Base-by-base conservation (phyloP, 345 rosid genomes). In the Brassica carinata region DNA sequence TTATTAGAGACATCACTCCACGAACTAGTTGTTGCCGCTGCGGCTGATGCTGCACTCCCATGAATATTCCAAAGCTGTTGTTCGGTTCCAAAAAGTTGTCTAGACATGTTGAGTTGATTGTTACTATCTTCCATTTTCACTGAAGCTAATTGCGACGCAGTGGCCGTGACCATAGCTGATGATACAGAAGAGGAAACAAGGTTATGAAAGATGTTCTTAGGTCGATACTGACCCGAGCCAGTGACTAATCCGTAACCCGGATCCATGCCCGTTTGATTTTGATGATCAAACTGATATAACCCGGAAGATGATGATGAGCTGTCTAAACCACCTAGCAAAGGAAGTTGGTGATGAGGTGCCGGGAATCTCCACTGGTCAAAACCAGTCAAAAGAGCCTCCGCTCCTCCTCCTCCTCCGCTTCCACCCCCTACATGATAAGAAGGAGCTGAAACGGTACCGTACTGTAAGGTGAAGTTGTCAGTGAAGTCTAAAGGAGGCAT, bases 121-220 rank as follows among this genome's bases (percentile, higher is more conserved):
- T 81, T 82, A 82, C 78, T 78, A 43, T 82, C 82, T 78, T 82
- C 85, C 82, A 78, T 78, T 69, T 82, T 82, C 82, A 82, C 82
- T 1, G 81, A 77, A 81, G 81, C 77, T 67, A 75, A 55, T 40
- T 70, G 72, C 5, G 84, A 75, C 2, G 74, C 81, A 5, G 76
- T 63, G 45, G 76, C 63, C 57, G 85, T 69, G 70, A 74, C 79
- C 75, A 77, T 74, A 14, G 82, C 79, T 48, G 85, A 72, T 55
- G 85, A 77, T 62, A 61, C 79, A 38, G 82, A 66, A 71, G 81
- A 76, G 19, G 80, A 58, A 23, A 57, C 13, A 33, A 81, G 67
- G 71, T 72, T 77, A 66, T 77, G 78, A 64, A 81, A 81, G 17
- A 76, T 71, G 77, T 81, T 81, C 73, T 71, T 81, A 67, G 84